These are phyloP conservation scores for Umbelopsis ramanniana DNA, from an alignment of 192 early-diverging fungal genomes.

Conservation along the genomic window DNA sequence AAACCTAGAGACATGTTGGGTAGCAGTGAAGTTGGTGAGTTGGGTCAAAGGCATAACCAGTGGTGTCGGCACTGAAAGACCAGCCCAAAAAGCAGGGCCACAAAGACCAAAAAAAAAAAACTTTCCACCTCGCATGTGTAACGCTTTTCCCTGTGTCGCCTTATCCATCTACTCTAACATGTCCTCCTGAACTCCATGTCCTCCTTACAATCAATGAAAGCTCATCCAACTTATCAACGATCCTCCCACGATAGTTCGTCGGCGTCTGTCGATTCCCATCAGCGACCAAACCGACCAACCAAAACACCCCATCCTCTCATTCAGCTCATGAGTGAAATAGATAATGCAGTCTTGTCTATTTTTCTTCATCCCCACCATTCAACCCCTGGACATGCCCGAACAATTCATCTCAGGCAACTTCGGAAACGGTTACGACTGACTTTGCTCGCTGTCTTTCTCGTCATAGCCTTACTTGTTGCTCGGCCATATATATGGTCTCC, in stretches of 20 bases:
- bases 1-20: not conserved
- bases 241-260: not conserved
- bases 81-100: not conserved
- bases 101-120: not conserved
- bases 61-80: not conserved
- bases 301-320: conserved; percentile 12
- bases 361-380: conserved; percentile 14
- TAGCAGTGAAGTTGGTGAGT: not conserved
- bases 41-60: too few relatives aligned
- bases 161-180: conserved; percentile 13
- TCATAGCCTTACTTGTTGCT: conserved; percentile 10
- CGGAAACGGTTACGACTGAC: conserved; percentile 2
- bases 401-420: not conserved
- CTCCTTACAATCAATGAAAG: conserved; percentile 8
- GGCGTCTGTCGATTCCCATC: not conserved
- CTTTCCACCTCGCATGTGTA: not conserved
- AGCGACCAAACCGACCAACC: not conserved
- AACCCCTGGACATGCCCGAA: not conserved
- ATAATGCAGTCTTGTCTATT: conserved; percentile 16
- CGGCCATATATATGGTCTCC: conserved; percentile 21
- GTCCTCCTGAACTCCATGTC: conserved; percentile 16
- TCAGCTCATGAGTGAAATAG: conserved; percentile 5
- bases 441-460: not conserved
- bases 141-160: conserved; percentile 7
- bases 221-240: conserved; percentile 9